Conservation (phyloP, 371 early-diverging fungal genomes). For the Mucor plumbeus region DNA sequence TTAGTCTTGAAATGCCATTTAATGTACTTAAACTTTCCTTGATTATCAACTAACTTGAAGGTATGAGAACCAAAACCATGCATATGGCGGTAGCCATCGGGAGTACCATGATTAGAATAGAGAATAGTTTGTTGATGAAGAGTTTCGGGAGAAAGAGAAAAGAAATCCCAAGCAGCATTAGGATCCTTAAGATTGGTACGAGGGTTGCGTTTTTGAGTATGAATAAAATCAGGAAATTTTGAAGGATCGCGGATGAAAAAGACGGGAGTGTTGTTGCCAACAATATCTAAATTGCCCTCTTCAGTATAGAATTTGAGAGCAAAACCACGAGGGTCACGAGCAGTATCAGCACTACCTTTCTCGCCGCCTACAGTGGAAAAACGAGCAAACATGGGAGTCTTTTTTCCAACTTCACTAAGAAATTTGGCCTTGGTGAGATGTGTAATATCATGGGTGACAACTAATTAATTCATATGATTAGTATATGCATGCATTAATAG, state of each 20-base stretch:
- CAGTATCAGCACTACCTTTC: constrained; percentile 72
- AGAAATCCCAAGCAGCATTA: constrained; percentile 73
- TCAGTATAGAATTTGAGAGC: constrained; percentile 80
- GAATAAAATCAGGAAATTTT: constrained; percentile 84
- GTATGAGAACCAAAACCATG: constrained; percentile 81
- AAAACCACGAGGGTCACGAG: constrained; percentile 80
- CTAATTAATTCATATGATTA: constrained; percentile 22
- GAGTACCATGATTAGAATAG: constrained; percentile 81
- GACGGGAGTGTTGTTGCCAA: constrained; percentile 71
- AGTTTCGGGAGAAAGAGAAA: constrained; percentile 75
- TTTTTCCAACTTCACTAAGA: constrained; percentile 69
- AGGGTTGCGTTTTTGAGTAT: constrained; percentile 83
- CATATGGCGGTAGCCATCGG: constrained; percentile 80
- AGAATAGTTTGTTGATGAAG: constrained; percentile 79
- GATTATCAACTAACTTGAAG: constrained; percentile 71
- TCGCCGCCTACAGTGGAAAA: constrained; percentile 87
- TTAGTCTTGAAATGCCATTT: constrained; percentile 88
- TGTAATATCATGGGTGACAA: constrained; percentile 76
- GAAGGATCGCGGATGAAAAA: constrained; percentile 75
- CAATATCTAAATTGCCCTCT: constrained; percentile 74
- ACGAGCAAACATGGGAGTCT: constrained; percentile 75
- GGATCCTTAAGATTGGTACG: constrained; percentile 66
- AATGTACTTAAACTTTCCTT: constrained; percentile 73
- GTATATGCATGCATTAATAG: background rate
- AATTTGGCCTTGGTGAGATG: constrained; percentile 76